A percentile compares a stretch with the other conserved stretches of the same genome.
Evolutionary conservation across 257 asterid species (phyloP).

Genomic region (Solanum pimpinellifolium): DNA sequence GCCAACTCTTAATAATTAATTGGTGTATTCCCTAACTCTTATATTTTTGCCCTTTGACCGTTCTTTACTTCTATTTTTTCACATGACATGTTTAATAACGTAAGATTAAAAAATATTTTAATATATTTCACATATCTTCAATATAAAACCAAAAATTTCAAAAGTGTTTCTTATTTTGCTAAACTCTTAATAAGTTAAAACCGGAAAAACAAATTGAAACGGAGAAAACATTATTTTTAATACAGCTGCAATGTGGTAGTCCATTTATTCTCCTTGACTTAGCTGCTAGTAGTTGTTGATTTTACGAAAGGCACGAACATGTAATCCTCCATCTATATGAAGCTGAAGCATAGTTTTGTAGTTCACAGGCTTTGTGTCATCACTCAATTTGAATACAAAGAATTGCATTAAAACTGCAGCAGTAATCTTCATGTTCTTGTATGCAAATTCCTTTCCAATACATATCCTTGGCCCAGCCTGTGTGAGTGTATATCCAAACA

Average conservation of each 20-base stretch:
- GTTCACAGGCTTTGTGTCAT: slow-evolving; percentile 28
- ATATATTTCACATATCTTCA: background rate
- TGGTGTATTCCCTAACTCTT: no score
- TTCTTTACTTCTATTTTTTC: background rate
- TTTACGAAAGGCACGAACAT: slow-evolving; percentile 11
- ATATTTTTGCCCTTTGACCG: no score
- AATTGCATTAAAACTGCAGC: slow-evolving; percentile 32
- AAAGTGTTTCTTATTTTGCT: background rate
- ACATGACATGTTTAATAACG: background rate
- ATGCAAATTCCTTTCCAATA: slow-evolving; percentile 59
- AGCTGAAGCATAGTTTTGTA: slow-evolving; percentile 50
- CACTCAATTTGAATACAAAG: slow-evolving; percentile 33
- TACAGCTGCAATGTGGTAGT: background rate
- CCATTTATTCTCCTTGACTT: background rate
- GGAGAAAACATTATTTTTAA: background rate
- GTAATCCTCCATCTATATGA: slow-evolving; percentile 38
- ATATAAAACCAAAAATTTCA: background rate
- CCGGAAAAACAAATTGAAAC: background rate
- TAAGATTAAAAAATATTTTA: background rate
- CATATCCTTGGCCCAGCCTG: slow-evolving; percentile 59
- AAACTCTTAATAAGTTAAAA: background rate
- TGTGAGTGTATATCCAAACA: background rate
- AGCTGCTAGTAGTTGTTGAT: background rate
- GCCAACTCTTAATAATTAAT: no score
- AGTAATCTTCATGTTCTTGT: slow-evolving; percentile 54